Conservation (phyloP, 2,329 filamentous ascomycete genomes). For the Diplodia scrobiculata region DNA sequence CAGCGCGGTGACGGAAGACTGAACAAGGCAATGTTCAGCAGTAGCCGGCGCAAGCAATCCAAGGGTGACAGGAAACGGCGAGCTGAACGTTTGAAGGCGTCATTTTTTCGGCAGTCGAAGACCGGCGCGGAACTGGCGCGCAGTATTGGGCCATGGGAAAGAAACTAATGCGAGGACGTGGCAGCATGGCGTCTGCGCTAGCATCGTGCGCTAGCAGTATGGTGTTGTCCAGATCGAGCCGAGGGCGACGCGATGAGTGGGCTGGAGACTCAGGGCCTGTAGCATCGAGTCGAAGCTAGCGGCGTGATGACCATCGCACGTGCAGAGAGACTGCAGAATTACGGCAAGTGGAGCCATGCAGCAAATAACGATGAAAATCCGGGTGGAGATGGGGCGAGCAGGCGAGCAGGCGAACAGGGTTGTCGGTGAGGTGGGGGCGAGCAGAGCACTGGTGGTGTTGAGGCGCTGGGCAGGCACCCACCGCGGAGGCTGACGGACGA, state of each 20-base stretch:
- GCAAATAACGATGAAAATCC: background rate
- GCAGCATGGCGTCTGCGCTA: conserved; percentile 5
- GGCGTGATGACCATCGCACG: conserved; percentile 1
- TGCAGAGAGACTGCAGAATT: background rate
- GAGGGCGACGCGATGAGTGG: background rate
- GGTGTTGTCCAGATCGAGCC: background rate
- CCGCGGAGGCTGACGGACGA: background rate
- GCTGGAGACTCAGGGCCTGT: background rate
- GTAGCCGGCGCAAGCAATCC: background rate
- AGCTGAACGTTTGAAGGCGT: background rate
- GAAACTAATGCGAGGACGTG: conserved; percentile 4
- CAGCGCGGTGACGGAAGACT: background rate
- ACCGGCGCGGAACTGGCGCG: background rate
- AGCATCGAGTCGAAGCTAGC: background rate
- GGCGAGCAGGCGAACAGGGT: background rate
- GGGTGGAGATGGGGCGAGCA: background rate
- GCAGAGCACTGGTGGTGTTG: background rate
- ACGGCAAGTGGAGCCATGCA: background rate
- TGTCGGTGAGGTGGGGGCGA: conserved; percentile 10
- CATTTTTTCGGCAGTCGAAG: background rate
- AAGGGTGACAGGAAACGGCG: conserved; percentile 20
- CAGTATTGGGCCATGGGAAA: background rate
- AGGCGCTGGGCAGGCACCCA: background rate
- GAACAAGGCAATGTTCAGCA: background rate
- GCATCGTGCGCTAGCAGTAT: background rate